Evolutionary conservation across 2,329 filamentous ascomycete genomes (phyloP).

Genomic region (Gaeumannomyces sp.): DNA sequence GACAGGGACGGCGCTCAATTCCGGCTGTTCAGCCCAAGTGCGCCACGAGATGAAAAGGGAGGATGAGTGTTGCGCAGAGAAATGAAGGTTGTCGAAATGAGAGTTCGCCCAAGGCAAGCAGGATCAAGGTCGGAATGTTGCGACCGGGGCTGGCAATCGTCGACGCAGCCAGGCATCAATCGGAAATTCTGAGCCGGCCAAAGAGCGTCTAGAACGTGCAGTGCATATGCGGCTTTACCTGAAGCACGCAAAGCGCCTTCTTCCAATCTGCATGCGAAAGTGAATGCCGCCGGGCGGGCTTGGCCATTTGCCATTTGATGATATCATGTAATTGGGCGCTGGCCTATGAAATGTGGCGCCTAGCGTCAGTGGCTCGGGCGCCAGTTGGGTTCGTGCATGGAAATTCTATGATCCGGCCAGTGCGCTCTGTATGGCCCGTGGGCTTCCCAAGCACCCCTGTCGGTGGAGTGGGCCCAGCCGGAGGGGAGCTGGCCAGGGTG

Average conservation of each 20-base stretch:
- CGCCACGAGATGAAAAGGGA: neutral
- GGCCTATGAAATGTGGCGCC: neutral
- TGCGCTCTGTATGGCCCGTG: too few species aligned
- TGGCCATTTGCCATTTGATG: neutral
- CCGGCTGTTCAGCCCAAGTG: neutral
- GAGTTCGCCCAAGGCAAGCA: too few species aligned
- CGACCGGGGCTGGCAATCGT: neutral
- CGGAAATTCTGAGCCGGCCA: neutral
- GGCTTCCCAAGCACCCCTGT: neutral
- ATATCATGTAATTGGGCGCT: neutral
- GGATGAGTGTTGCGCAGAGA: neutral
- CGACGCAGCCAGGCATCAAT: neutral
- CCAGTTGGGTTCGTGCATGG: neutral
- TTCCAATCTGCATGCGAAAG: neutral
- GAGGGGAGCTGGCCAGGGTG: neutral
- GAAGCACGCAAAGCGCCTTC: neutral
- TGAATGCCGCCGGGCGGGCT: too few species aligned
- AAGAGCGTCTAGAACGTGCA: neutral
- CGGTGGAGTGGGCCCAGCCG: too few species aligned
- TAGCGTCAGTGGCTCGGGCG: neutral
- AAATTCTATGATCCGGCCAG: neutral
- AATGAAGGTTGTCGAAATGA: neutral
- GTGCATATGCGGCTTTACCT: neutral
- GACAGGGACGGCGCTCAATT: neutral
- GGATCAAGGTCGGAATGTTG: neutral